Evolutionary conservation across 352 stramenopile genomes (phyloP), one percentile per base, ranked within the genome.

Genomic region (Aphanomyces stellatus): DNA sequence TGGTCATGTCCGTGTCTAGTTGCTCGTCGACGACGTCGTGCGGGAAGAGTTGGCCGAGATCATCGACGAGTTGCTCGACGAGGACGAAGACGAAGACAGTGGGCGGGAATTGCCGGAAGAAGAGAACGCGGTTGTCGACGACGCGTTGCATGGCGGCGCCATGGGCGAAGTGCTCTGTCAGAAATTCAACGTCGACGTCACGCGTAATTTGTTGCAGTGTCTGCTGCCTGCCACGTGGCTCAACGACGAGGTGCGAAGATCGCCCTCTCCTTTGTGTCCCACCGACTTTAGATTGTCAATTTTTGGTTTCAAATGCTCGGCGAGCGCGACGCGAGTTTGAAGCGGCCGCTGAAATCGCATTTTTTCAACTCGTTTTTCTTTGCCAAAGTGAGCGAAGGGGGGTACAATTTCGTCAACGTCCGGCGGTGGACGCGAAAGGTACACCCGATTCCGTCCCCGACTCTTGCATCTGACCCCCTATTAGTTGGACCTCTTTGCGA

Each of bases 291-390:
- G 80, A 71, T 93, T 55, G 91, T 94, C 65, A 94, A 94, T 65
- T 94, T 94, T 79, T 94, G 84, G 68, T 86, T 91, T 67, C 76
- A 93, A 66, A 55, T 94, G 71, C 77, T 94, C 51, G 81, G 68
- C 22, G 82, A 92, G 42, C 81, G 84, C 34, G 85, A 94, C 51
- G 75, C 76, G 59, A 72, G 64, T 31, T 69, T 94, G 28, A 70
- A 69, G 34, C 76, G 80, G 0, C 61, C 71, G 25, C 42, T 92
- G 30, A 24, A 71, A 8, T 90, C 80, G 35, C 84, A 92, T 35
- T 94, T 93, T 65, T 93, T 93, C 79, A 94, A 89, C 63, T 93
- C 86, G 48, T 94, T 94, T 43, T 93, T 94, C 64, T 91, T 88
- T 60, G 82, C 83, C 0, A 91, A 91, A 53, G 77, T 94, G 19